Evolutionary conservation across 2,329 filamentous ascomycete genomes (phyloP).

Genomic region (Phyllosticta paracitricarpa): DNA sequence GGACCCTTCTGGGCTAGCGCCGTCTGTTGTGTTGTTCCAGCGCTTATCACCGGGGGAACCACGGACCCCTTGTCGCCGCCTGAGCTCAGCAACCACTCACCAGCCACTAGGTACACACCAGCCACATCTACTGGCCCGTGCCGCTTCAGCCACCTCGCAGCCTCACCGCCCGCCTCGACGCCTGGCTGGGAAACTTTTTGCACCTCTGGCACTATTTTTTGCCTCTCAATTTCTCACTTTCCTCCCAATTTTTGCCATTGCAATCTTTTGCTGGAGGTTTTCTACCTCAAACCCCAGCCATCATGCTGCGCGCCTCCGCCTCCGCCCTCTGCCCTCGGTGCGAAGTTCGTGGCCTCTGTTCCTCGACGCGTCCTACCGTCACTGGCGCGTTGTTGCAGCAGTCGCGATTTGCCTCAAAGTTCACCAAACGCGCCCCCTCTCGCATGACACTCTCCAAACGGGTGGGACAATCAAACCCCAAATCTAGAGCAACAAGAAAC

Average conservation of each 20-base stretch:
- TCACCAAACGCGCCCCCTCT: slow-evolving; percentile 34
- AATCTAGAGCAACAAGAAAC: neutral
- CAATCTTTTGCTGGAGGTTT: neutral
- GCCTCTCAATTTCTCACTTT: neutral
- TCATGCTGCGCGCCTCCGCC: slow-evolving; percentile 6
- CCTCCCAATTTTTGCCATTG: neutral
- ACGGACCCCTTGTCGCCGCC: neutral
- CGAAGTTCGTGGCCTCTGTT: slow-evolving; percentile 25
- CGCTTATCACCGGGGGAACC: neutral
- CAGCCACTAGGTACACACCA: too few relatives aligned
- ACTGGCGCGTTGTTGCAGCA: slow-evolving; percentile 24
- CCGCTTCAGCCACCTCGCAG: neutral
- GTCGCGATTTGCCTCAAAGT: slow-evolving; percentile 24
- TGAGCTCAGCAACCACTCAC: too few relatives aligned
- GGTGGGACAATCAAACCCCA: neutral
- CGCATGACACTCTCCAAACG: slow-evolving; percentile 41
- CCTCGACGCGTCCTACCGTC: slow-evolving; percentile 12
- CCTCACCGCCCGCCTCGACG: neutral
- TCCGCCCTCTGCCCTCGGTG: slow-evolving; percentile 32
- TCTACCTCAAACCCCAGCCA: neutral
- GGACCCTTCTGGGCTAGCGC: neutral
- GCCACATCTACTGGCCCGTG: too few relatives aligned
- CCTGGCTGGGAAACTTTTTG: slow-evolving; percentile 6
- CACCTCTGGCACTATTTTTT: neutral
- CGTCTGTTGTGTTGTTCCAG: neutral